Base-by-base conservation (phyloP, 208 protist species). In the Acanthamoeba castellanii region DNA sequence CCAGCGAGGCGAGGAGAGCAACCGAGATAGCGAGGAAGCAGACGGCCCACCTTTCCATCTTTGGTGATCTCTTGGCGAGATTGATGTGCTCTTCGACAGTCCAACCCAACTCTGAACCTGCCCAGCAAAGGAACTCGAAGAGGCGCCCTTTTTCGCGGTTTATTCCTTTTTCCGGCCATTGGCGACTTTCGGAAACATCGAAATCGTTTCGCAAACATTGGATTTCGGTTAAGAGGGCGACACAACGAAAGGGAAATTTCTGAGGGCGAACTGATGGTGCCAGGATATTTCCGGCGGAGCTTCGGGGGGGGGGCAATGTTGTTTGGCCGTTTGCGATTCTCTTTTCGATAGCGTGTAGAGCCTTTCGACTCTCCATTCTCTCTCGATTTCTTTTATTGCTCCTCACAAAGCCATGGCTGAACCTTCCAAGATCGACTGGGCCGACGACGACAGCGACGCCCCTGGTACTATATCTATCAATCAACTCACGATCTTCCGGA, bases 401-500 rank as follows among this genome's bases (percentile, higher is more conserved):
- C 68, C 7, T 70, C 64, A n/a, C 27, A 7, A 45, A 74, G 27
- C 27, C 68, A 74, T 74, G 68, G 68, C 68, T 74, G 68, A 74
- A 16, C 11, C 11, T 37, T 30, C 11, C 9, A 30, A 74, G n/a
- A 45, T 74, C 32, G 25, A 30, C 68, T 74, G 68, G 68, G 68
- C 68, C 27, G 68, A 74, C 68, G 68, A 74, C 9, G 68, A 74
- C 30, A 74, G 30, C 68, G 68, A 74, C n/a, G 32, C 68, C 68
- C 68, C 25, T 42, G 68, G 68, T 74, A 74, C 59, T 7, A 14
- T 37, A n/a, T 74, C 37, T 18, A 11, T 11, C 47, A 52, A 4
- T 11, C 47, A 14, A 52, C 7, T 4, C 47, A 11, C 47, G 11
- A 52, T 52, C 47, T 52, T 52, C 47, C 47, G 47, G 47, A n/a